phyloP scores from a whole-genome alignment of 805 yeast species.

The Tanozyma kutaoensis region DNA sequence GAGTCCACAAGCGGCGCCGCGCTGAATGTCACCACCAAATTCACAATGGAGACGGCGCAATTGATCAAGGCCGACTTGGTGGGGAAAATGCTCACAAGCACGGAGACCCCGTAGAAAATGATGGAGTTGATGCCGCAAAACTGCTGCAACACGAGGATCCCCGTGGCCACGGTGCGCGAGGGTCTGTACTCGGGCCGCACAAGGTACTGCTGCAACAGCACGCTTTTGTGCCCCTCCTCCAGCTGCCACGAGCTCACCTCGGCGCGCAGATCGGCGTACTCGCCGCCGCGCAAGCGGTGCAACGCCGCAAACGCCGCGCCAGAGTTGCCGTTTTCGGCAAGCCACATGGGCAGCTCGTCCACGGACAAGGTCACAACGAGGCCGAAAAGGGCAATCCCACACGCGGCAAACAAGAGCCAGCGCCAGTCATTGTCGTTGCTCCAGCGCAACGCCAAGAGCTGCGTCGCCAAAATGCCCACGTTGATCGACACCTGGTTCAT shows the following conservation, averaged over 20 bases:
- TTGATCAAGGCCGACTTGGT: slow-evolving; percentile 58
- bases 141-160: slow-evolving; percentile 76
- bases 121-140: slow-evolving; percentile 88
- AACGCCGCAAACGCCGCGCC: slow-evolving; percentile 25
- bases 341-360: slow-evolving; percentile 82
- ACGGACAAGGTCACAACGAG: slow-evolving; percentile 23
- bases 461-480: slow-evolving; percentile 73
- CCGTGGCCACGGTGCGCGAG: slow-evolving; percentile 54
- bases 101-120: slow-evolving; percentile 84
- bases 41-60: slow-evolving; percentile 61
- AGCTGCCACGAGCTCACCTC: slow-evolving; percentile 14
- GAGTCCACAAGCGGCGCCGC: slow-evolving; percentile 70
- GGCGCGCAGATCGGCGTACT: slow-evolving; percentile 15
- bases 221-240: slow-evolving; percentile 1
- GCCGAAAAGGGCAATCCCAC: slow-evolving; percentile 36
- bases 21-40: slow-evolving; percentile 58
- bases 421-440: slow-evolving; percentile 66
- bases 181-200: slow-evolving; percentile 36
- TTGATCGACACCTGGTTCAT: slow-evolving; percentile 84
- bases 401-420: slow-evolving; percentile 48
- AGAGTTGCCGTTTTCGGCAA: slow-evolving; percentile 33
- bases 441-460: slow-evolving; percentile 56
- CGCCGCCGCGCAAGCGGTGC: slow-evolving; percentile 26
- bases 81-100: slow-evolving; percentile 63
- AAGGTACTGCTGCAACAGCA: slow-evolving; percentile 30